Base-by-base conservation (phyloP, 2,329 filamentous ascomycete species). In the Trichoderma sp. region DNA sequence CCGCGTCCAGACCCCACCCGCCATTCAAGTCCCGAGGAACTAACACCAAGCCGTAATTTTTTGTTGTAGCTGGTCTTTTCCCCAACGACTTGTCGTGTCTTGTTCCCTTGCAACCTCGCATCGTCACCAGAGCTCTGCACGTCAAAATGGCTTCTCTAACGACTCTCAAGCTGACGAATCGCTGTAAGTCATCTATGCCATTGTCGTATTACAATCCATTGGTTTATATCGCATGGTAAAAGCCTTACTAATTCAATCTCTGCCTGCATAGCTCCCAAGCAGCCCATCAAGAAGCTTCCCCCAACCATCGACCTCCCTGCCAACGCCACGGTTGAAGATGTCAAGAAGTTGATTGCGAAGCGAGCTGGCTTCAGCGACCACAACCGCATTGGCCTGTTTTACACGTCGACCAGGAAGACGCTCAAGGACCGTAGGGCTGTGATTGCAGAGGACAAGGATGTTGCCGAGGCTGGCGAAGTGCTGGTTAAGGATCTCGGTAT, bases 401-500 rank as follows among this genome's bases (percentile, higher is more conserved):
- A 91, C 74, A 86, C 89, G 0, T 80, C 83, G 51, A 88, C 86
- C 73, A 89, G 87, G 81, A 90, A 89, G 85, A 89, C 87, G 24
- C 79, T 91, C 75, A 91, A 90, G 82, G 85, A 91, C 81, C 86
- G 88, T 75, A 86, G 84, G 76, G 88, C 88, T 24, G 80, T 85
- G 60, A 74, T 91, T 43, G 79, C 79, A 36, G 81, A 87, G 71
- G 84, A 87, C 76, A 77, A 83, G 34, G 83, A 83, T 70, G 84
- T 91, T 9, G 77, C 84, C 65, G 81, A 83, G 39, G 80, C 83
- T 14, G 84, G 84, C 72, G 87, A 90, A 81, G 82, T 99, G 63
- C 90, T 96, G 76, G 93, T 98, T 74, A 98, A 99, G 85, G 95
- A 99, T 80, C 87, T 99, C 34, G 96, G 94, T 95, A 88, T 68